Evolutionary conservation across 2,329 filamentous ascomycete genomes (phyloP), one percentile per base, ranked within the genome.

Genomic region (Neonectria hederae): DNA sequence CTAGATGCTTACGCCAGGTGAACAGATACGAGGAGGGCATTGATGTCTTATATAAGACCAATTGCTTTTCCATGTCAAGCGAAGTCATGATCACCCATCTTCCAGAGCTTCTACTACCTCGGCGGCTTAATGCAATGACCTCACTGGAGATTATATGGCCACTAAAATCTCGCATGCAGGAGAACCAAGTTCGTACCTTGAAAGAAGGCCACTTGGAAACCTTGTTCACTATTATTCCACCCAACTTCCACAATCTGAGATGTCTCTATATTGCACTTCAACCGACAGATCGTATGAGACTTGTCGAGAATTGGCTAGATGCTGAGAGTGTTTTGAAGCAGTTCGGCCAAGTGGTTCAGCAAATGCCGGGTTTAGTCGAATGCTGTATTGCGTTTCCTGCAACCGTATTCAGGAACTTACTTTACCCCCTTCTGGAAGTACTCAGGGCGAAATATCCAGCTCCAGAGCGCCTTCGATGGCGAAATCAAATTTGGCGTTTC

Each of bases 21-120:
- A 22, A 1, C 0, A 67, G 63, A n/a, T 66, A 66, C 21, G 45
- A 56, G 2, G 65, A 67, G 42, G 11, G 63, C 0, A 54, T 66
- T 2, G 59, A 63, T 17, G 2, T 63, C 3, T 4, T 66, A 0
- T 63, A 67, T 17, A 32, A 26, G 0, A 58, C 46, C 7, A 67
- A 63, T 7, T 60, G 48, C 6, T 30, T 66, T 3, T 11, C 42
- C 5, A 2, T 67, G 7, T 51, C 45, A 0, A 32, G 21, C 2
- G 52, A 60, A 13, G 42, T 30, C 10, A 63, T 51, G 9, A n/a
- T 63, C 10, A 4, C 30, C 1, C 28, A 48, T 10, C 22, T 66
- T 0, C 14, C 24, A 4, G 30, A 38, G 10, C 38, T 67, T 1
- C 7, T 63, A 9, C 7, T 56, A 1, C 42, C 4, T 7, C 35